These are phyloP conservation scores for Clonostachys sp. DNA, from an alignment of 2,329 filamentous ascomycete genomes.

Conservation along the genomic window DNA sequence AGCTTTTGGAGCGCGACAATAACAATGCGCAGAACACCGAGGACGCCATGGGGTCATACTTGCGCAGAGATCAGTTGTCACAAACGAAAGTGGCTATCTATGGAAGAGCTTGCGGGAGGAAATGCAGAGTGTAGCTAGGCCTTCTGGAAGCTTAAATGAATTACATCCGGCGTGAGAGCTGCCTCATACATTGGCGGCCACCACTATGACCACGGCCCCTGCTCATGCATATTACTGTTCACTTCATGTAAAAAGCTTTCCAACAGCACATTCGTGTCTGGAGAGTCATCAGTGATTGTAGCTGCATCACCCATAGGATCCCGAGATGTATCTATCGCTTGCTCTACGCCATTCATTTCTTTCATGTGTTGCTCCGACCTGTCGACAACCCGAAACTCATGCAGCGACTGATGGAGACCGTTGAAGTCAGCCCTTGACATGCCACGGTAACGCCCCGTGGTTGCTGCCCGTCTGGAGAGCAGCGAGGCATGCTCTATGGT, in stretches of 20 bases:
- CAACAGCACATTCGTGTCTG: conserved; percentile 11
- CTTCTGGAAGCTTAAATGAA: too few species aligned
- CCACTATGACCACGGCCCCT: conserved; percentile 17
- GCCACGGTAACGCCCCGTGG: conserved; percentile 14
- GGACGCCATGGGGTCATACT: too few species aligned
- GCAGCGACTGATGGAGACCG: conserved; percentile 19
- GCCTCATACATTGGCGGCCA: conserved; percentile 14
- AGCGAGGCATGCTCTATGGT: conserved; percentile 16
- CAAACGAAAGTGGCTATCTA: too few species aligned
- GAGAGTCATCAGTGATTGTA: not conserved
- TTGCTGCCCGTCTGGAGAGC: conserved; percentile 14
- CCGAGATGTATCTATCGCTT: not conserved
- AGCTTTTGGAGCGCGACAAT: too few species aligned
- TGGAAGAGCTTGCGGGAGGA: too few species aligned
- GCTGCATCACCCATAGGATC: not conserved
- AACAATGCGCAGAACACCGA: too few species aligned
- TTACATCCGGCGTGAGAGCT: conserved; percentile 1
- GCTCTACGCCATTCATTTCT: conserved; percentile 16
- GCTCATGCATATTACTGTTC: conserved; percentile 16
- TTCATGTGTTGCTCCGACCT: conserved; percentile 19
- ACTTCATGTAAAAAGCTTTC: conserved; percentile 15
- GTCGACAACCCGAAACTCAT: conserved; percentile 21
- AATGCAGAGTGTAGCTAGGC: too few species aligned
- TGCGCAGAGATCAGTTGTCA: too few species aligned
- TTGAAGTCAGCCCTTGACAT: conserved; percentile 18